These are phyloP conservation scores for Cardamine chenopodiifolia DNA, from an alignment of 345 rosid species.

Conservation along the genomic window DNA sequence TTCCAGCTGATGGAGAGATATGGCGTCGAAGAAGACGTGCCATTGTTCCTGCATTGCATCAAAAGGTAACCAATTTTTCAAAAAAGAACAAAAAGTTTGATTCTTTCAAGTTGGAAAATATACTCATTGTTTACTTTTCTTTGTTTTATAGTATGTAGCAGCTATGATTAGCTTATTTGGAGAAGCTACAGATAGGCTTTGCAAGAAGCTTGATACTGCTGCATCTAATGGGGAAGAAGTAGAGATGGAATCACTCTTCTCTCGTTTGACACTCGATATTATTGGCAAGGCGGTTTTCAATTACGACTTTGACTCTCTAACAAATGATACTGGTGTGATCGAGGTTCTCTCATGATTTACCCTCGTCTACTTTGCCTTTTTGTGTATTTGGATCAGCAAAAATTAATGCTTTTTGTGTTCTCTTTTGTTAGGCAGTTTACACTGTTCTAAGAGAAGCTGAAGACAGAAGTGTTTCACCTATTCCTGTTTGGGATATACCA, in stretches of 20 bases:
- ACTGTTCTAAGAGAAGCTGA: constrained; percentile 93
- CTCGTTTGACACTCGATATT: constrained; percentile 85
- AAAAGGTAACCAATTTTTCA: constrained; percentile 53
- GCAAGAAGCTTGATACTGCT: constrained; percentile 76
- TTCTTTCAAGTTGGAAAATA: neutral
- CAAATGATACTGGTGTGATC: constrained; percentile 92
- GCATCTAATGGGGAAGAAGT: constrained; percentile 78
- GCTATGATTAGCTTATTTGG: constrained; percentile 91
- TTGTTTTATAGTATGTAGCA: constrained; percentile 68
- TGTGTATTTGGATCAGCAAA: constrained; percentile 9
- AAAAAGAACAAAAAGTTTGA: neutral
- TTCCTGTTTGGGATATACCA: constrained; percentile 92
- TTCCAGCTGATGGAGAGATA: constrained; percentile 94
- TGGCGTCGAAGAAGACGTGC: constrained; percentile 96
- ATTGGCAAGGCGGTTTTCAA: constrained; percentile 97
- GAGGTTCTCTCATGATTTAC: constrained; percentile 56
- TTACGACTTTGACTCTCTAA: constrained; percentile 88
- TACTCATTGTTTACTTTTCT: constrained; percentile 16
- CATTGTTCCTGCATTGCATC: constrained; percentile 92
- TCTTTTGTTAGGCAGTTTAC: constrained; percentile 76
- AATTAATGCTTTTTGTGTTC: constrained; percentile 7
- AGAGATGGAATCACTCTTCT: constrained; percentile 97
- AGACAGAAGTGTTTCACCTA: constrained; percentile 91
- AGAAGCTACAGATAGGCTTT: constrained; percentile 84
- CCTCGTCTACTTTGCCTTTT: neutral